These are phyloP conservation scores for Dioscorea alata DNA, from an alignment of 106 monocot species.

Conservation along the genomic window DNA sequence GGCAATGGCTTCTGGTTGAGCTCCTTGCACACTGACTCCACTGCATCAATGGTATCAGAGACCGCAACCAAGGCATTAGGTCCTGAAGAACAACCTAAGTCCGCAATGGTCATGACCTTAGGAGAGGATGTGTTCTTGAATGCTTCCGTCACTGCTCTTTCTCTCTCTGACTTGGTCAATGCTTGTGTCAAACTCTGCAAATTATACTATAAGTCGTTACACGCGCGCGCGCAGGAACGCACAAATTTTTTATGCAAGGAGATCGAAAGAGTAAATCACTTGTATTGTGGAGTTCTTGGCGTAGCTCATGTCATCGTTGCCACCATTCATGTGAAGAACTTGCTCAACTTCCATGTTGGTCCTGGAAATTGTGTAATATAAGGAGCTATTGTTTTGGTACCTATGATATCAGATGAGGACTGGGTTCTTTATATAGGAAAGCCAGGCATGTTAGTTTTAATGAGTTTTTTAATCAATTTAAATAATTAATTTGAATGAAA, in stretches of 20 bases:
- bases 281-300: neutral
- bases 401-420: too few relatives aligned
- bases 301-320: slow-evolving; percentile 8
- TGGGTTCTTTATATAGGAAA: too few relatives aligned
- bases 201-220: neutral
- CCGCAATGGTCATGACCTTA: slow-evolving; percentile 6
- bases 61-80: slow-evolving; percentile 1
- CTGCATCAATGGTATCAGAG: neutral
- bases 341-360: slow-evolving; percentile 2
- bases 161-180: neutral
- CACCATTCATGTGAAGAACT: slow-evolving; percentile 12
- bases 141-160: neutral
- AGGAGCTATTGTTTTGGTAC: too few relatives aligned
- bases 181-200: neutral
- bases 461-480: too few relatives aligned
- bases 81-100: slow-evolving; percentile 23
- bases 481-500: too few relatives aligned
- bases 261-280: neutral
- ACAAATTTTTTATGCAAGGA: neutral
- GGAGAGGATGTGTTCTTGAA: neutral
- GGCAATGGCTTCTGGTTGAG: neutral
- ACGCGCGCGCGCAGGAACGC: neutral
- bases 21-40: neutral
- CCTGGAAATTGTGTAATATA: too few relatives aligned
- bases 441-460: too few relatives aligned